Percentiles rank a stretch among this genome's conserved stretches.
phyloP scores from a whole-genome alignment of 2,329 filamentous ascomycete species.

The Ophiocordyceps camponoti-rufipedis region DNA sequence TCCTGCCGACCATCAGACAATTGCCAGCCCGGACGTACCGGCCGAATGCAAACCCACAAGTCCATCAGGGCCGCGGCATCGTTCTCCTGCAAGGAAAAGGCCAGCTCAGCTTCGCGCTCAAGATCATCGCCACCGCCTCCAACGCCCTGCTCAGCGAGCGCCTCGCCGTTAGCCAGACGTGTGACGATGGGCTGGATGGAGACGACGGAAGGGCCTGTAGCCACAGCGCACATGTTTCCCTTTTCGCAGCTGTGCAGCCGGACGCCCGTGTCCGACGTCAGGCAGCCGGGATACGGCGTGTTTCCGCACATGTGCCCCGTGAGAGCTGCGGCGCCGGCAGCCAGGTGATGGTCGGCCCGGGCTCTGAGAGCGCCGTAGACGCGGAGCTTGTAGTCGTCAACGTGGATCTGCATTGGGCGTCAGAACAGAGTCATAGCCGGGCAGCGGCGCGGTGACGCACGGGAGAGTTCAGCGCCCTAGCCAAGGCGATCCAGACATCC shows the following conservation, averaged over 20 bases:
- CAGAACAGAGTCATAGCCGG: not conserved
- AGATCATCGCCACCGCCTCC: slow-evolving; percentile 31
- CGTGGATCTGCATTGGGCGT: slow-evolving; percentile 40
- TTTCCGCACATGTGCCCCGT: slow-evolving; percentile 65
- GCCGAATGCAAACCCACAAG: slow-evolving; percentile 9
- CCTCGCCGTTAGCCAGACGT: slow-evolving; percentile 36
- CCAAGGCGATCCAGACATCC: slow-evolving; percentile 73
- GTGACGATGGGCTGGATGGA: slow-evolving; percentile 65
- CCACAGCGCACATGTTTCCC: slow-evolving; percentile 39
- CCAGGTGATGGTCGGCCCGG: slow-evolving; percentile 22
- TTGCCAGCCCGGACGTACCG: not conserved
- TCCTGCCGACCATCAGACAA: slow-evolving; percentile 4
- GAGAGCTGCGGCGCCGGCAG: slow-evolving; percentile 46
- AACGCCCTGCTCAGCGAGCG: slow-evolving; percentile 55
- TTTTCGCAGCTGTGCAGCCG: slow-evolving; percentile 75
- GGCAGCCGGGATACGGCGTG: slow-evolving; percentile 45
- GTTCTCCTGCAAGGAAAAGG: slow-evolving; percentile 28
- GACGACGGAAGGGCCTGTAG: slow-evolving; percentile 35
- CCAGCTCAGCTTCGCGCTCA: slow-evolving; percentile 48
- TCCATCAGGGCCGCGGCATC: slow-evolving; percentile 31
- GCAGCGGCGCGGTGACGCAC: slow-evolving; percentile 16
- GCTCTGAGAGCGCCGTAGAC: slow-evolving; percentile 49
- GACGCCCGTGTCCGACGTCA: slow-evolving; percentile 43
- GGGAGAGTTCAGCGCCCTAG: slow-evolving; percentile 46
- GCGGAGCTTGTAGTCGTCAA: slow-evolving; percentile 61